Conservation (phyloP, 257 asterid genomes). For the Datura wrightii region DNA sequence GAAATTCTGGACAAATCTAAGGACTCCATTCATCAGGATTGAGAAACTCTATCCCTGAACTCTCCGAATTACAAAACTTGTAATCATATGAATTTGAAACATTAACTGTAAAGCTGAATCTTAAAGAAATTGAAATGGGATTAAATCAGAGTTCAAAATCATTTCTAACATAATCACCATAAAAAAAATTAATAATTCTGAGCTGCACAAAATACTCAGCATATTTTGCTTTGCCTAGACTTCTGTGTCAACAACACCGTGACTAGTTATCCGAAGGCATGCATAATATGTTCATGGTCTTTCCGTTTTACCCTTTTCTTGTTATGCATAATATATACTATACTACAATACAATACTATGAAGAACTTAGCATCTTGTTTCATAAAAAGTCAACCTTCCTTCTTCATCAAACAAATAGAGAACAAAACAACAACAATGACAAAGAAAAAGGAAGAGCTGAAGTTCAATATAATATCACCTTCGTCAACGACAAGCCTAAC, state of each 20-base stretch:
- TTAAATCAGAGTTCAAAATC: background rate
- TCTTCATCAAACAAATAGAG: background rate
- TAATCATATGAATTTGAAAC: background rate
- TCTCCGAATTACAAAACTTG: background rate
- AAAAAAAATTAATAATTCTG: background rate
- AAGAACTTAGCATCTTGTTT: background rate
- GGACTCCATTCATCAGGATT: background rate
- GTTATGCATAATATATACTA: background rate
- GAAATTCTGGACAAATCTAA: conserved; percentile 9
- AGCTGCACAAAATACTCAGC: background rate
- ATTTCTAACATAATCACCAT: background rate
- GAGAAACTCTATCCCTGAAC: background rate
- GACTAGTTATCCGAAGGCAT: background rate
- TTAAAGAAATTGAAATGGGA: background rate
- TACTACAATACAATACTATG: background rate
- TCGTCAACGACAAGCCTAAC: conserved; percentile 78
- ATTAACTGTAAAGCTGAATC: background rate
- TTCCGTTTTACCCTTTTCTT: background rate
- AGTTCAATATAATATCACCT: conserved; percentile 47
- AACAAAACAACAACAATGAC: background rate
- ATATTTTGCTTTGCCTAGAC: background rate
- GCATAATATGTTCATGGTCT: background rate
- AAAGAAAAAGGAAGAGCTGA: background rate
- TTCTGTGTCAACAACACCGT: background rate
- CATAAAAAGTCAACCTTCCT: background rate